These are phyloP conservation scores for Arachis monticola DNA, from an alignment of 331 rosid genomes.

Conservation along the genomic window DNA sequence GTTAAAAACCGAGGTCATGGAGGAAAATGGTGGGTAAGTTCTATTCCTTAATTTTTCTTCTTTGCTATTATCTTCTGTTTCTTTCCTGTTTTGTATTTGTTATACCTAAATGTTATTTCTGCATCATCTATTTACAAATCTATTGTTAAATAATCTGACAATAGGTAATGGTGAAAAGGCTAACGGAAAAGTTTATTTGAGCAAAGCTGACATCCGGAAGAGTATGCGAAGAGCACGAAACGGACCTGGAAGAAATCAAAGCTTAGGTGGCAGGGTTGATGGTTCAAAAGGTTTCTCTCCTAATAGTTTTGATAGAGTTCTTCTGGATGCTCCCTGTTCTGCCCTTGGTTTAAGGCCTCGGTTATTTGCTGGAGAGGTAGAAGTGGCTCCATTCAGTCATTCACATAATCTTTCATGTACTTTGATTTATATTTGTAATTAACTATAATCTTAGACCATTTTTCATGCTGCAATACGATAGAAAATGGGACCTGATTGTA, in stretches of 20 bases:
- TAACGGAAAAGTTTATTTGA: slow-evolving; percentile 57
- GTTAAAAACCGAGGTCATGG: slow-evolving; percentile 45
- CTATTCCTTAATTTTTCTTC: slow-evolving; percentile 30
- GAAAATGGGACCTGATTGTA: slow-evolving; percentile 11
- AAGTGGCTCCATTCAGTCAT: slow-evolving; percentile 13
- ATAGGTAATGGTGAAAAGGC: slow-evolving; percentile 54
- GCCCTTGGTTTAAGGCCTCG: slow-evolving; percentile 98
- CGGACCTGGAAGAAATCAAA: slow-evolving; percentile 90
- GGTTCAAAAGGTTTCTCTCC: slow-evolving; percentile 85
- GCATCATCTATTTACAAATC: slow-evolving; percentile 22
- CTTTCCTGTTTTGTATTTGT: slow-evolving; percentile 31
- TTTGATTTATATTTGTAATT: neutral
- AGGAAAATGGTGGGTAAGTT: slow-evolving; percentile 63
- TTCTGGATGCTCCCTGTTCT: slow-evolving; percentile 98
- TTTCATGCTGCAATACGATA: slow-evolving; percentile 5
- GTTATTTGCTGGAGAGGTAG: slow-evolving; percentile 89
- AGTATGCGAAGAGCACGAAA: slow-evolving; percentile 64
- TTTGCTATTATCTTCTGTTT: slow-evolving; percentile 7
- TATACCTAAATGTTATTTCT: slow-evolving; percentile 27
- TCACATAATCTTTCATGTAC: slow-evolving; percentile 17
- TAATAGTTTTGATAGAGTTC: slow-evolving; percentile 91
- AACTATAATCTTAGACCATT: slow-evolving; percentile 3
- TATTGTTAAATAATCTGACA: slow-evolving; percentile 43
- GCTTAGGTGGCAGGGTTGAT: slow-evolving; percentile 72
- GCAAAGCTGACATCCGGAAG: slow-evolving; percentile 81